Percentiles rank a stretch among this genome's conserved stretches.
These are phyloP conservation scores for Phytophthora multivora DNA, from an alignment of 352 stramenopile genomes.

Conservation along the genomic window DNA sequence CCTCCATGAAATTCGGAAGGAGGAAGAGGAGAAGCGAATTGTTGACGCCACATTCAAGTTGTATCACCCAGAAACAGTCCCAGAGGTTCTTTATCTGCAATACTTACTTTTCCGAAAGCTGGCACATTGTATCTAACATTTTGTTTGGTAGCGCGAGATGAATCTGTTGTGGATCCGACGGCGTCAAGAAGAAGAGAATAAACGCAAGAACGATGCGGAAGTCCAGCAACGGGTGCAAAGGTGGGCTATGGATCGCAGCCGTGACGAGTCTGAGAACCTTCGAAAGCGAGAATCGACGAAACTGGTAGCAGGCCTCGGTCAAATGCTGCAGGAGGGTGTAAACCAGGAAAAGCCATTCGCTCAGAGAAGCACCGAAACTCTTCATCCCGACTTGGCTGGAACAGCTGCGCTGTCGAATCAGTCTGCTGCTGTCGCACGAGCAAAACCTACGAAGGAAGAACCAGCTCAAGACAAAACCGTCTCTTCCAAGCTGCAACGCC, in stretches of 20 bases:
- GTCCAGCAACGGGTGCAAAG: constrained; percentile 52
- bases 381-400: constrained; percentile 20
- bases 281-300: constrained; percentile 69
- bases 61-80: constrained; percentile 68
- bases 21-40: constrained; percentile 30
- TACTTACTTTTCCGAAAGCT: background rate
- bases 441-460: constrained; percentile 1
- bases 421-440: background rate
- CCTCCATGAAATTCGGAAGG: constrained; percentile 15
- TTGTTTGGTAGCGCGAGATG: constrained; percentile 50
- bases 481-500: background rate
- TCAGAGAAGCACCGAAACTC: constrained; percentile 7
- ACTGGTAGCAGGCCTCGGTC: constrained; percentile 54
- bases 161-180: constrained; percentile 72
- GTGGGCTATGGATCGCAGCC: constrained; percentile 67
- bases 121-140: background rate
- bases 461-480: constrained; percentile 1
- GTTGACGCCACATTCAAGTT: constrained; percentile 59
- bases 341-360: constrained; percentile 31
- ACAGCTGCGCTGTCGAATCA: constrained; percentile 17
- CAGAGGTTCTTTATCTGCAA: constrained; percentile 46
- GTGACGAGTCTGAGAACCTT: constrained; percentile 71
- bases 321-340: constrained; percentile 24
- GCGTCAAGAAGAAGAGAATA: constrained; percentile 50
- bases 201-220: constrained; percentile 51